phyloP scores from a whole-genome alignment of 352 stramenopile species.

The Vaucheria bursata region DNA sequence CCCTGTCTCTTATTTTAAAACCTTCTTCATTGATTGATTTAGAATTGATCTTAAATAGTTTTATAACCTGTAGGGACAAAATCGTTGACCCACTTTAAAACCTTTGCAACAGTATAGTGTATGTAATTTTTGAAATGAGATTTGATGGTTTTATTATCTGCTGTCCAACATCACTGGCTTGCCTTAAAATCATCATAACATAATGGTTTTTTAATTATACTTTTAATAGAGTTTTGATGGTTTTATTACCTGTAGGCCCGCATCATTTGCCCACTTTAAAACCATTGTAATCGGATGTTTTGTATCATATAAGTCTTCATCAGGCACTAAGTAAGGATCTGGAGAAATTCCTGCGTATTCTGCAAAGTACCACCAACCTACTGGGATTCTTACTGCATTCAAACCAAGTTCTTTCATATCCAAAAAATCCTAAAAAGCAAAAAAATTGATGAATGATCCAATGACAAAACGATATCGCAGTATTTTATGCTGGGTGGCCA shows the following conservation, averaged over 20 bases:
- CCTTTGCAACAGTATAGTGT: too few relatives aligned
- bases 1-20: too few relatives aligned
- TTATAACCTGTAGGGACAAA: too few relatives aligned
- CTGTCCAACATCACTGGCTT: too few relatives aligned
- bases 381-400: conserved; percentile 48
- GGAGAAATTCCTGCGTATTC: conserved; percentile 24
- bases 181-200: too few relatives aligned
- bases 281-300: conserved; percentile 48
- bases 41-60: too few relatives aligned
- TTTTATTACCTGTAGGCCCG: conserved; percentile 22
- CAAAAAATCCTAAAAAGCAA: conserved; percentile 26
- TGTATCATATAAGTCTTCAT: conserved; percentile 48
- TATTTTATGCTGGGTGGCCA: too few relatives aligned
- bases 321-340: conserved; percentile 43
- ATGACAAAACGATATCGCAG: too few relatives aligned
- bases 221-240: not conserved
- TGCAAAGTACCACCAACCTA: conserved; percentile 51
- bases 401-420: conserved; percentile 42
- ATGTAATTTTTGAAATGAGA: not conserved
- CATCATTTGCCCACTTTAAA: conserved; percentile 36
- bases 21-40: too few relatives aligned
- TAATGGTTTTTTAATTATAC: not conserved
- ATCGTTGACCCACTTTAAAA: too few relatives aligned
- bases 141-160: conserved; percentile 8
- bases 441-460: too few relatives aligned